Conservation (phyloP, 2,329 filamentous ascomycete genomes). For the Phaeoacremonium minimum region DNA sequence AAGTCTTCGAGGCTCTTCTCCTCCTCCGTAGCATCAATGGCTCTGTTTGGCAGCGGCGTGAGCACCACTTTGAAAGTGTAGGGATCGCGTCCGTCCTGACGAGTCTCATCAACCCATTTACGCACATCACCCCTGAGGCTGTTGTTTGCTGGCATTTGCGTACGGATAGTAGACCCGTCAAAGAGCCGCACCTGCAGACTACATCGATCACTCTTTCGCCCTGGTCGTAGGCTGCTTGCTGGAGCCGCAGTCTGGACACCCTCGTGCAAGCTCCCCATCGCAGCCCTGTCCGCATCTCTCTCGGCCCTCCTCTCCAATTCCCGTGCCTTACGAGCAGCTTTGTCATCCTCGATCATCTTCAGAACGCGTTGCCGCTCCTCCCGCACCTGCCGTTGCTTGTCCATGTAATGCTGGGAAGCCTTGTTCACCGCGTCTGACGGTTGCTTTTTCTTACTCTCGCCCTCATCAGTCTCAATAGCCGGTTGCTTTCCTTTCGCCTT, state of each 20-base stretch:
- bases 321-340: conserved; percentile 58
- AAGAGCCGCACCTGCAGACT: conserved; percentile 77
- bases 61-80: conserved; percentile 85
- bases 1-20: conserved; percentile 62
- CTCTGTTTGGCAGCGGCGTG: conserved; percentile 70
- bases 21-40: conserved; percentile 73
- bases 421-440: conserved; percentile 35
- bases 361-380: conserved; percentile 70
- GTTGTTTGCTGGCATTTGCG: conserved; percentile 60
- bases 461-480: conserved; percentile 27
- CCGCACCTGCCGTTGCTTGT: conserved; percentile 59
- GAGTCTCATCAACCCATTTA: conserved; percentile 67
- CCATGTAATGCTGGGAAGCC: conserved; percentile 53
- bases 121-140: conserved; percentile 66
- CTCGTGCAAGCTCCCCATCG: conserved; percentile 20
- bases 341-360: conserved; percentile 73
- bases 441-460: conserved; percentile 29
- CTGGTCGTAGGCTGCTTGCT: conserved; percentile 20
- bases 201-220: conserved; percentile 31
- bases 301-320: conserved; percentile 45
- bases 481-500: conserved; percentile 35
- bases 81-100: conserved; percentile 53
- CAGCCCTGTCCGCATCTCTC: conserved; percentile 17
- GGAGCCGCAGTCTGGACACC: conserved; percentile 20
- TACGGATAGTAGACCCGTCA: conserved; percentile 76